Base-by-base conservation (phyloP, 305 asterid genomes). In the Plantago coronopus region DNA sequence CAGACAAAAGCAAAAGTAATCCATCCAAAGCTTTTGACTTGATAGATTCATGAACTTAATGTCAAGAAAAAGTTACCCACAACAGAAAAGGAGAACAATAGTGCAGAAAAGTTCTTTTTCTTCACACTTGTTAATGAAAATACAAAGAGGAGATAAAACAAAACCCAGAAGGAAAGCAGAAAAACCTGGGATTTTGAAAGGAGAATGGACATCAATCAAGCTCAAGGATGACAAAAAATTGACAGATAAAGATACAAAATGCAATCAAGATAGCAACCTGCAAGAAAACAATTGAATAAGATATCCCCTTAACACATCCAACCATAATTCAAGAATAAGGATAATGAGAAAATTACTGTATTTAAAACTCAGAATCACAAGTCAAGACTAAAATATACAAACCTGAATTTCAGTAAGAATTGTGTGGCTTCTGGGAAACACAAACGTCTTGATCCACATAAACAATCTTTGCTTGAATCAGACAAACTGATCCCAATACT, bases 351-450 rank as follows among this genome's bases (percentile, higher is more conserved):
- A 37, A 5, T 37, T 5, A 7, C 42, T 14, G 9, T 47, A 17
- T 18, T 18, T 9, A 47, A 48, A 51, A 21, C 7, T 20, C 5
- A 50, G n/a, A 61, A 53, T 57, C 31, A 78, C 71, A 68, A 72
- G 74, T 74, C 64, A 69, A 62, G 45, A 21, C 3, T n/a, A 62
- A 45, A 54, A 63, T 50, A 63, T 16, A 17, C 67, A 76, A 66
- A 89, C 95, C 94, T 82, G 84, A 76, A 81, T 66, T 71, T 73
- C 83, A 71, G 83, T 65, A 74, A 61, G 66, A 71, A 57, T 53
- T 70, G 78, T 71, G 73, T 72, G 74, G 55, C 43, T 61, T 63
- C 53, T 69, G 70, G 79, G 81, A 81, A 76, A 80, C 87, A 71
- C 63, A 70, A 69, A 61, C 68, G 58, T 81, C 72, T 75, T 73